Evolutionary conservation across 805 yeast genomes (phyloP), one percentile per base, ranked within the genome.

Genomic region (Hanseniaspora meyeri): DNA sequence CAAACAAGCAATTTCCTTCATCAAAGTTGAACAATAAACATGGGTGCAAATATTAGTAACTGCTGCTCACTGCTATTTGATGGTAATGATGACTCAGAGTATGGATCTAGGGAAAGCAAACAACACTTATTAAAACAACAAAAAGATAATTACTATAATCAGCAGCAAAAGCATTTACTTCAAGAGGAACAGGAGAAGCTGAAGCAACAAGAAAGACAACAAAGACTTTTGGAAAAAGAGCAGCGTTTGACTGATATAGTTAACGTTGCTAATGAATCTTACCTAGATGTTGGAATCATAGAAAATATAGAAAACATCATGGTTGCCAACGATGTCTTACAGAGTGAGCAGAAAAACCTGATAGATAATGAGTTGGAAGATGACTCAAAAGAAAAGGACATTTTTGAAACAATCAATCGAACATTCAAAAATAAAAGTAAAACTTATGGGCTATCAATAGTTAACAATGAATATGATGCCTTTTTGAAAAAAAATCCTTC

Each of bases 31-130:
- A 12, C 14, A 14, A 14, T 5, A 12, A 36, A 36, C 2, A 48
- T 56, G 43, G 57, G 54, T 19, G 37, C 38, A n/a, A 49, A 48
- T 29, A 17, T 52, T 7, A 52, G 57, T 31, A 40, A 54, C 6
- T 51, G 58, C 27, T 54, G 57, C 9, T 16, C 36, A 6, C 34
- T 49, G 17, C 16, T 49, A 16, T 48, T 40, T 19, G 42, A 24
- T 19, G 46, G 36, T 19, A n/a, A 17, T 32, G 43, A 40, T 31
- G 45, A 36, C 16, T 31, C 56, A 9, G 57, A 57, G 40, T n/a
- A 19, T 50, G 34, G 54, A 51, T 37, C 45, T 45, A 43, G 57
- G 53, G 50, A 59, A 55, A 19, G 58, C 46, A 29, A 58, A 57
- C 37, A 51, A 40, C 17, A 39, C 39, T 37, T 52, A 55, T 20